These are phyloP conservation scores for Yarrowia sp. DNA, from an alignment of 805 yeast genomes.

Conservation along the genomic window DNA sequence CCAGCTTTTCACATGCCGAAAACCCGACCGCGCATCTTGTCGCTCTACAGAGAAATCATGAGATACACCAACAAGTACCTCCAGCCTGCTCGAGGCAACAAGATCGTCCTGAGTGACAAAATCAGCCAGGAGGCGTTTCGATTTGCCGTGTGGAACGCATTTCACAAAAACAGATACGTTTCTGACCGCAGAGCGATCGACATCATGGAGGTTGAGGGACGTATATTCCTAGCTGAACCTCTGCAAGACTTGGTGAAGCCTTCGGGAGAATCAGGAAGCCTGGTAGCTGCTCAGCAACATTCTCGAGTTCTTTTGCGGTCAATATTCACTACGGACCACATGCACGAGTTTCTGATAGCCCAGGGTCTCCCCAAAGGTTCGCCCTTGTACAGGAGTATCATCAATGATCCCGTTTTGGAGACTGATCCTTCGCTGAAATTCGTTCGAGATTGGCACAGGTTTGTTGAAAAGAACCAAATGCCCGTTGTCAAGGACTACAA, in stretches of 20 bases:
- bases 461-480: neutral
- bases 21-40: conserved; percentile 7
- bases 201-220: conserved; percentile 10
- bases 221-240: neutral
- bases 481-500: conserved; percentile 9
- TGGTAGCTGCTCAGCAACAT: neutral
- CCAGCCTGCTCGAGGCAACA: neutral
- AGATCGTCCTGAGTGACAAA: neutral
- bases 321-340: conserved; percentile 1
- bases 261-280: neutral
- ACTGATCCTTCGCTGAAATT: neutral
- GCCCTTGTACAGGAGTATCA: neutral
- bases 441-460: conserved; percentile 6
- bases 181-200: neutral
- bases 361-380: neutral
- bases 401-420: neutral
- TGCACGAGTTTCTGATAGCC: conserved; percentile 4
- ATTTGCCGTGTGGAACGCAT: conserved; percentile 33
- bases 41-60: conserved; percentile 21
- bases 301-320: neutral
- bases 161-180: conserved; percentile 24
- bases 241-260: neutral
- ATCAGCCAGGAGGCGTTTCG: neutral
- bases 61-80: neutral
- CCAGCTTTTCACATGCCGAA: conserved; percentile 2